Evolutionary conservation across 116 monocot genomes (phyloP), one percentile per base, ranked within the genome.

Genomic region (Cymodocea nodosa): DNA sequence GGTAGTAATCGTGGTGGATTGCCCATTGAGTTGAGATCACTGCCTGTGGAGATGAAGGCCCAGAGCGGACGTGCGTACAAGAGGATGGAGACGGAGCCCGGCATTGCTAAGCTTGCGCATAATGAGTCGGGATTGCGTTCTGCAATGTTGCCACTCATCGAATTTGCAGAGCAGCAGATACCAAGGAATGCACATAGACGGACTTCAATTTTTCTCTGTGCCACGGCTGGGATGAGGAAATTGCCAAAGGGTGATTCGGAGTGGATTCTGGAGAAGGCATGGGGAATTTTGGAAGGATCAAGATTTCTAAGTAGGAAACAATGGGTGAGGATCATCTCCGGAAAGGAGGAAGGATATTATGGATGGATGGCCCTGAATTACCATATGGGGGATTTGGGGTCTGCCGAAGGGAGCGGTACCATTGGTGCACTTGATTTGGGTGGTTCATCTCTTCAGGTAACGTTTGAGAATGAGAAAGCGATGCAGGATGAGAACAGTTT

Each of bases 311-410:
- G 87, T 36, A 74, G 59, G 20, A 83, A 82, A 70, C 78, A 78
- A 8, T 83, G 90, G 84, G 75, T 95, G 23, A 82, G 81, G 71
- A 77, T 76, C 30, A 85, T 90, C 44, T 78, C 73, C 52, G 95
- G 95, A 24, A 85, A 85, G 82, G 90, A 95, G 69, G 90, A 95
- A 76, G 95, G 90, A 40, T 90, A 82, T 65, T 95, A 83, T 73
- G 95, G 95, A 68, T 95, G 95, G 95, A 80, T 95, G 69, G 95
- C 95, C 76, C 74, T 95, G 30, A 95, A 95, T 63, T 79, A 95
- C 58, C 79, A 78, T 48, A 83, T 75, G 78, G 85, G 83, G 23
- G 73, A 81, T 59, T 37, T 95, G 23, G 87, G 81, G 64, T 76
- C 78, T 20, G 67, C 52, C 40, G 74, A 76, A 15, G 17, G 71